Conservation (phyloP, 176 grass and related monocot species). For the Triticum turgidum region DNA sequence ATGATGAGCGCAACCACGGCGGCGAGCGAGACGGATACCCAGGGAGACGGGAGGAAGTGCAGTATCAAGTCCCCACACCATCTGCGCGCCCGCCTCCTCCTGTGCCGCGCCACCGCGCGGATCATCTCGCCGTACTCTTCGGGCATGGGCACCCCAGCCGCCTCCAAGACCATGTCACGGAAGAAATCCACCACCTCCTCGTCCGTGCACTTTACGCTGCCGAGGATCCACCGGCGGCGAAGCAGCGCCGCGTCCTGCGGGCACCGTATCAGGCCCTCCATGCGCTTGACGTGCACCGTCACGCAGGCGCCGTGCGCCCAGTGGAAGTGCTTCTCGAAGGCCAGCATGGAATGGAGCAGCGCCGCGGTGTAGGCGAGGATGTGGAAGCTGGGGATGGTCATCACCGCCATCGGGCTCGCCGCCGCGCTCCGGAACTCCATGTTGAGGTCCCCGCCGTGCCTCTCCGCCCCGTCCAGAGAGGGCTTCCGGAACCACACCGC, state of each 20-base stretch:
- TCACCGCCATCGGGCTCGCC: slow-evolving; percentile 13
- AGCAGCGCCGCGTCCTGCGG: slow-evolving; percentile 38
- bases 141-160: background rate
- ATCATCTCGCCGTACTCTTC: slow-evolving; percentile 21
- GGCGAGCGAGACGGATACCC: slow-evolving; percentile 36
- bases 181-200: slow-evolving; percentile 26
- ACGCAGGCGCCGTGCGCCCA: slow-evolving; percentile 22
- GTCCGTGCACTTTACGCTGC: slow-evolving; percentile 8
- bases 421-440: slow-evolving; percentile 26
- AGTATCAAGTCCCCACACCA: slow-evolving; percentile 41
- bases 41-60: slow-evolving; percentile 46
- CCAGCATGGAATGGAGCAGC: slow-evolving; percentile 35
- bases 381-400: slow-evolving; percentile 35
- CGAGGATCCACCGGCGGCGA: slow-evolving; percentile 12
- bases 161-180: slow-evolving; percentile 23
- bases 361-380: slow-evolving; percentile 29
- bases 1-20: slow-evolving; percentile 26
- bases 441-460: slow-evolving; percentile 25
- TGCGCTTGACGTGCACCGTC: slow-evolving; percentile 14
- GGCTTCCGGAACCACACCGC: slow-evolving; percentile 27
- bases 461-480: background rate
- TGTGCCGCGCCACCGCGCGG: background rate
- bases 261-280: slow-evolving; percentile 40
- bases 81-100: background rate
- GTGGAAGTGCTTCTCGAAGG: slow-evolving; percentile 46